Percentiles rank a stretch among this genome's conserved stretches.
phyloP scores from a whole-genome alignment of 352 stramenopile species.

The Blastocystis sp. region DNA sequence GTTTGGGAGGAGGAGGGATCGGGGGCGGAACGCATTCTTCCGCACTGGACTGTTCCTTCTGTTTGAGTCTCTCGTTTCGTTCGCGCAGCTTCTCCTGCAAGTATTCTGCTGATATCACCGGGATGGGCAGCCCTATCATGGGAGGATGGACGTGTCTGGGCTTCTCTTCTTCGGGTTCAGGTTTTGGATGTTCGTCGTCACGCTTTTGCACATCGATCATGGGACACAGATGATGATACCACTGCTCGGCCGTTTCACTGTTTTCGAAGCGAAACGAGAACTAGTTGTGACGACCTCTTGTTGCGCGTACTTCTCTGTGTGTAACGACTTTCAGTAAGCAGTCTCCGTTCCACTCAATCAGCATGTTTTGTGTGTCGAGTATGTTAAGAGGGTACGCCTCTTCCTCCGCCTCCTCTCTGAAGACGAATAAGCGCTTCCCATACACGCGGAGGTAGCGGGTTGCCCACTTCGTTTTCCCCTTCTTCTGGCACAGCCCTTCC shows the following conservation, averaged over 20 bases:
- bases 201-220: background rate
- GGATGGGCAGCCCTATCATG: too few species aligned
- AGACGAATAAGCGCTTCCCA: slow-evolving; percentile 44
- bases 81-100: slow-evolving; percentile 36
- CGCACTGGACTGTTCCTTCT: background rate
- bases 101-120: slow-evolving; percentile 13
- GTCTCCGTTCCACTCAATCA: background rate
- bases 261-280: slow-evolving; percentile 24
- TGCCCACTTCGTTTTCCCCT: slow-evolving; percentile 42
- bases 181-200: background rate
- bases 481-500: slow-evolving; percentile 17
- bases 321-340: slow-evolving; percentile 9
- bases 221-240: slow-evolving; percentile 25
- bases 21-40: background rate
- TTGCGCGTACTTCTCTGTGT: background rate
- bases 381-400: slow-evolving; percentile 33
- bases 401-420: background rate
- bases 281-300: background rate
- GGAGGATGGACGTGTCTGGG: too few species aligned
- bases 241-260: background rate
- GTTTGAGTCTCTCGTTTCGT: slow-evolving; percentile 1
- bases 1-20: slow-evolving; percentile 29
- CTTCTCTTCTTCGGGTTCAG: too few species aligned
- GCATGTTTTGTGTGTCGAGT: background rate
- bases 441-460: slow-evolving; percentile 24